phyloP scores from a whole-genome alignment of 106 monocot species.

The Dactylorhiza incarnata region DNA sequence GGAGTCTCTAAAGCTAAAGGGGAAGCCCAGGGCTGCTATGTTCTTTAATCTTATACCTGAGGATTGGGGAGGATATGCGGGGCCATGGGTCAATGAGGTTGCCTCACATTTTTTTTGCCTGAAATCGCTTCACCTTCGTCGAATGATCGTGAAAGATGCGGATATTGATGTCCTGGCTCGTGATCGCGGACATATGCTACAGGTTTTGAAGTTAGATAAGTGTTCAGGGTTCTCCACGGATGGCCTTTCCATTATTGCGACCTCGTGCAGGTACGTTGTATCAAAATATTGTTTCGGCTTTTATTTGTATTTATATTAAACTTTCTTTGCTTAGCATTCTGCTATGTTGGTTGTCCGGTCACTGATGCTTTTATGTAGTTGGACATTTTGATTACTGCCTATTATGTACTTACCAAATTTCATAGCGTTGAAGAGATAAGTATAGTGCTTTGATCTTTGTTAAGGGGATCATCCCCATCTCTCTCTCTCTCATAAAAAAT shows the following conservation, averaged over 20 bases:
- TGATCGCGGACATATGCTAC: slow-evolving; percentile 44
- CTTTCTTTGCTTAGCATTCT: no score
- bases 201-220: slow-evolving; percentile 73
- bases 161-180: slow-evolving; percentile 49
- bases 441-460: no score
- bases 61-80: slow-evolving; percentile 86
- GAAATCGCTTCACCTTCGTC: slow-evolving; percentile 59
- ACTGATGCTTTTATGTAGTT: neutral
- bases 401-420: no score
- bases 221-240: slow-evolving; percentile 89
- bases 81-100: slow-evolving; percentile 66
- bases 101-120: slow-evolving; percentile 49
- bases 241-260: slow-evolving; percentile 48
- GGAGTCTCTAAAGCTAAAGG: slow-evolving; percentile 83
- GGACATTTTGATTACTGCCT: neutral
- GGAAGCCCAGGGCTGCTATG: slow-evolving; percentile 92
- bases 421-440: no score
- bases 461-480: no score
- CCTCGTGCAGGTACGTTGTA: slow-evolving; percentile 59
- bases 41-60: slow-evolving; percentile 90
- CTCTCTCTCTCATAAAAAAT: no score
- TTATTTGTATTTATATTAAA: neutral
- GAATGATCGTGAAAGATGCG: slow-evolving; percentile 71
- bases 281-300: neutral
- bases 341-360: neutral